Conservation (phyloP, 2,329 filamentous ascomycete species). For the Aureobasidium sp. region DNA sequence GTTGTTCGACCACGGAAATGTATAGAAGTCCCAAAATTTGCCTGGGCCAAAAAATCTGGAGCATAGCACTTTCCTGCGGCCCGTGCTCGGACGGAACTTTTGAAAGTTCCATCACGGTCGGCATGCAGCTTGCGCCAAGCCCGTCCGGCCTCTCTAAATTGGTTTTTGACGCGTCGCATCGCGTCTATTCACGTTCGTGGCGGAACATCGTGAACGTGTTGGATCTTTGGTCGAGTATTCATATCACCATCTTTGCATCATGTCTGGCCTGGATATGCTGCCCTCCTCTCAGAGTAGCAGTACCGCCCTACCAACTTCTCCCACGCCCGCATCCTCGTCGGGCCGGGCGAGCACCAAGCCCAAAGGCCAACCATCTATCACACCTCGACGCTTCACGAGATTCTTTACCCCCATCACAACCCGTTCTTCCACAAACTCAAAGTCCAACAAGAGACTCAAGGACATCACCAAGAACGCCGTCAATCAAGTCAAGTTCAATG, state of each 20-base stretch:
- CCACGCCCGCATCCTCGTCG: slow-evolving; percentile 27
- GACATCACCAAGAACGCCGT: slow-evolving; percentile 43
- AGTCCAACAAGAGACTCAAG: slow-evolving; percentile 40
- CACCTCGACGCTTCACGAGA: slow-evolving; percentile 44
- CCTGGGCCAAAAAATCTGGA: too few species aligned
- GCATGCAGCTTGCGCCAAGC: too few species aligned
- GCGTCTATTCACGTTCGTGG: neutral
- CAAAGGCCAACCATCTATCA: slow-evolving; percentile 43
- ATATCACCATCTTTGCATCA: neutral
- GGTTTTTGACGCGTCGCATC: neutral
- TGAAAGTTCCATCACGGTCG: too few species aligned
- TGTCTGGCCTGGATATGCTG: slow-evolving; percentile 2
- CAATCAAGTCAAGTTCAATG: slow-evolving; percentile 29
- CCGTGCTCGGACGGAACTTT: too few species aligned
- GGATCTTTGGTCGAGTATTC: neutral
- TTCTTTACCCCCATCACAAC: slow-evolving; percentile 41
- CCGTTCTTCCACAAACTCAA: slow-evolving; percentile 26
- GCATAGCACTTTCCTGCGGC: neutral
- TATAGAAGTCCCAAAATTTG: neutral
- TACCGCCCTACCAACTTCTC: slow-evolving; percentile 31
- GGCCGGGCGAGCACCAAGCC: slow-evolving; percentile 30
- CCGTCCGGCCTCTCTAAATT: neutral
- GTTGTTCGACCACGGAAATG: neutral
- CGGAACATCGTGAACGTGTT: neutral
- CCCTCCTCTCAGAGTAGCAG: slow-evolving; percentile 28